phyloP scores from a whole-genome alignment of 306 rosid species.

The Quercus ilex region DNA sequence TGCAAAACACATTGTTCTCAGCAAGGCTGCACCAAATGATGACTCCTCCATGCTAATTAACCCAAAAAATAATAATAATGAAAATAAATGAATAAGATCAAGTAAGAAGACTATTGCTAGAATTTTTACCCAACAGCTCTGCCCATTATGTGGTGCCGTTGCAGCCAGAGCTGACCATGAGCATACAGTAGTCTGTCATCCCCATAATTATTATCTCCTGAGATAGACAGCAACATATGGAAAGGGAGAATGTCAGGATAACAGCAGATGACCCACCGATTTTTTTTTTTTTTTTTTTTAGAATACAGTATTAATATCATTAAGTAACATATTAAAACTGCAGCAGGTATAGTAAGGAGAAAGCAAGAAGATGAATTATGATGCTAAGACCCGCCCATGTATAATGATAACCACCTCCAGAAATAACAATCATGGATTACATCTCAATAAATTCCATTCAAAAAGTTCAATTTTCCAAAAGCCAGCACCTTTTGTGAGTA shows the following conservation, averaged over 20 bases:
- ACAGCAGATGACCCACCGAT: neutral
- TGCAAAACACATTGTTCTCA: neutral
- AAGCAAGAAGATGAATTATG: neutral
- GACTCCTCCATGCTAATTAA: neutral
- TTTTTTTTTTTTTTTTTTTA: neutral
- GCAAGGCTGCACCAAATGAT: neutral
- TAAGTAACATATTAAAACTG: neutral
- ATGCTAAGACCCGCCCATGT: neutral
- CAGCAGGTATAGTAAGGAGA: neutral
- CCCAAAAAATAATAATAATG: neutral
- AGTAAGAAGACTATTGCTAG: neutral
- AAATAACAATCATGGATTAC: neutral
- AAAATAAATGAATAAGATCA: conserved; percentile 1
- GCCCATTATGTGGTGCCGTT: conserved; percentile 91
- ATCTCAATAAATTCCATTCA: neutral
- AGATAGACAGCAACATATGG: conserved; percentile 13
- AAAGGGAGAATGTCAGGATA: neutral
- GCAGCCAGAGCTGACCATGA: conserved; percentile 91
- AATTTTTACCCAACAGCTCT: conserved; percentile 82
- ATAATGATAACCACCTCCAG: conserved; percentile 1
- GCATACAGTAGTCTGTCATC: conserved; percentile 94
- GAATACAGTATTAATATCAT: neutral
- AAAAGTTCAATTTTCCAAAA: neutral
- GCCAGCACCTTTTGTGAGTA: conserved; percentile 81
- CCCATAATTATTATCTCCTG: conserved; percentile 88